Base-by-base conservation (phyloP, 1,284 basidiomycete species). In the Ustilago vetiveriae region DNA sequence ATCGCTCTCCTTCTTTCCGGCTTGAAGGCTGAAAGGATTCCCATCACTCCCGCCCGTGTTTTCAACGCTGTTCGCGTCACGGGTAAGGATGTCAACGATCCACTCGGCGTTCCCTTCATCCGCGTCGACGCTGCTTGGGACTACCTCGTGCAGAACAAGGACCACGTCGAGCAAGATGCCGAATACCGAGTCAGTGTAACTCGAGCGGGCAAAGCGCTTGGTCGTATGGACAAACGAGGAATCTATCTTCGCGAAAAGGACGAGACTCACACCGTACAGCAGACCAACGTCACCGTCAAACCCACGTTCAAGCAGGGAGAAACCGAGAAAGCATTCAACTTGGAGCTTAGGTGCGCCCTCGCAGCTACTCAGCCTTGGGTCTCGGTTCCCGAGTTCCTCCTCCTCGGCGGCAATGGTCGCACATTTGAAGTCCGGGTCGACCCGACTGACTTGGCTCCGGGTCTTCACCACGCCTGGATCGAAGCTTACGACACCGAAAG, bases 371-470 rank as follows among this genome's bases (percentile, higher is more conserved):
- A 73, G 40, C 57, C 79, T 14, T 82, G 82, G 82, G 73, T 82
- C 9, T 38, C 66, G 26, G 70, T 71, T 33, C 77, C 79, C 19
- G 69, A 78, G n/a, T 81, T 71, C 49, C 47, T 82, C 4, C 76
- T 69, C 2, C 66, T 82, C 10, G 80, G 80, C 22, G 70, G 75
- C n/a, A 79, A 80, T 46, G 82, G 82, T 6, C 75, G 82, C 17
- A 72, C 74, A 6, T 83, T 83, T 46, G 80, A 82, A 51, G 72
- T 82, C 7, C 65, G 81, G 14, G 81, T 83, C 36, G 82, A 82
- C 40, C 72, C 79, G 9, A 74, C 78, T 9, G 46, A 60, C 22
- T 49, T 82, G 21, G 52, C 68, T 38, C 67, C 82, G 4, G 82
- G 82, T 17, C 59, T 82, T 21, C 82, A 82, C 62, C 64, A 69